Percentiles rank a stretch among this genome's conserved stretches.
These are phyloP conservation scores for Martiniozyma abietophila DNA, from an alignment of 805 yeast species.

Conservation along the genomic window DNA sequence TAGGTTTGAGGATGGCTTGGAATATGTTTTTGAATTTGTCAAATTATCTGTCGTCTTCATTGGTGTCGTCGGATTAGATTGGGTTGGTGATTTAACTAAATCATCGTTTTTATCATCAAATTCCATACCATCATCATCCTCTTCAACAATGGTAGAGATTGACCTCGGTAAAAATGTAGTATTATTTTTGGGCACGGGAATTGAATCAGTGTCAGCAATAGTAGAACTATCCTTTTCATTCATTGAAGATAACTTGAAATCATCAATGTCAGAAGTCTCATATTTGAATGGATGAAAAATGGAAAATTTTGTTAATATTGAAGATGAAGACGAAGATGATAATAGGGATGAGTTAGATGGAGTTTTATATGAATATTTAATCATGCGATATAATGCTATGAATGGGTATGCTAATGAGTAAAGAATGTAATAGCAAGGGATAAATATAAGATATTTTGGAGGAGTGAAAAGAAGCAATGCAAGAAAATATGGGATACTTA, in stretches of 20 bases:
- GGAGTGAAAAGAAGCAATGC: background rate
- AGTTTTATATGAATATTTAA: background rate
- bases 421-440: slow-evolving; percentile 5
- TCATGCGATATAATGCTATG: background rate
- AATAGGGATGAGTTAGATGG: background rate
- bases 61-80: slow-evolving; percentile 9
- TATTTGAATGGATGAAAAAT: too few relatives aligned
- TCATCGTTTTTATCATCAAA: slow-evolving; percentile 24
- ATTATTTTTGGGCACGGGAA: too few relatives aligned
- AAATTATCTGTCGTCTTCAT: background rate
- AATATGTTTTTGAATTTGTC: slow-evolving; percentile 1
- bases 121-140: slow-evolving; percentile 28
- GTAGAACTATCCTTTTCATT: too few relatives aligned
- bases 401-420: slow-evolving; percentile 4
- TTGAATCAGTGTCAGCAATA: too few relatives aligned
- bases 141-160: slow-evolving; percentile 26
- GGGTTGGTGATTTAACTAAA: slow-evolving; percentile 27
- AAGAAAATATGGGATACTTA: background rate
- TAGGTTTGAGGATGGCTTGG: too few relatives aligned
- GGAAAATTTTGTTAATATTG: background rate
- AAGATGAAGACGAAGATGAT: background rate
- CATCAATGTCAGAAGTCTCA: too few relatives aligned
- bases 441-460: slow-evolving; percentile 4
- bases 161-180: too few relatives aligned
- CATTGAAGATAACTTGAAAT: too few relatives aligned